Conservation (phyloP, 1,284 basidiomycete genomes). For the Pseudozyma tsukubaensis region DNA sequence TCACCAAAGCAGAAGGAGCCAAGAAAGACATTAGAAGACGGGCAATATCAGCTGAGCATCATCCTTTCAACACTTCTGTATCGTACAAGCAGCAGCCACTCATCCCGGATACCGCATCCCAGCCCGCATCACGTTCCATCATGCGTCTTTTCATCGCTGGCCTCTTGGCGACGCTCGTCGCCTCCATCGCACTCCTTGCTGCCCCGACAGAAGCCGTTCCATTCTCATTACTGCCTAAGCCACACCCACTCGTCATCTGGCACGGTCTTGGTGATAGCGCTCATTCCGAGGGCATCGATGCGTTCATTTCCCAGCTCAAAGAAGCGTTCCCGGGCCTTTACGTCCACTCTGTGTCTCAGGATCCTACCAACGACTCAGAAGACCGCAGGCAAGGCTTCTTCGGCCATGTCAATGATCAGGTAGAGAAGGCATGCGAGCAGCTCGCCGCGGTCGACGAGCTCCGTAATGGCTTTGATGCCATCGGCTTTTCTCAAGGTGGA, state of each 20-base stretch:
- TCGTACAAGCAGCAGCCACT: not conserved
- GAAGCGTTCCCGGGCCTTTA: slow-evolving; percentile 84
- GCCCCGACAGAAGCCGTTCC: slow-evolving; percentile 16
- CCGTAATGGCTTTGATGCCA: slow-evolving; percentile 72
- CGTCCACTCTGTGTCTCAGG: slow-evolving; percentile 77
- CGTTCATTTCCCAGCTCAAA: slow-evolving; percentile 78
- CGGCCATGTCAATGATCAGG: slow-evolving; percentile 81
- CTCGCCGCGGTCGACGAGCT: slow-evolving; percentile 79
- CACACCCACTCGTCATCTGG: slow-evolving; percentile 81
- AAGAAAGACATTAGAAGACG: no score
- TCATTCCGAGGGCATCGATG: slow-evolving; percentile 72
- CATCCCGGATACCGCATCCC: not conserved
- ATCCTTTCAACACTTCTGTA: no score
- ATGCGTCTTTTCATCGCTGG: slow-evolving; percentile 21
- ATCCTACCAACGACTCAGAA: slow-evolving; percentile 76
- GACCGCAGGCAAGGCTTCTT: slow-evolving; percentile 83
- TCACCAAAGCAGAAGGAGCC: no score
- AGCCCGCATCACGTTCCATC: not conserved
- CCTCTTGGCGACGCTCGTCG: slow-evolving; percentile 14
- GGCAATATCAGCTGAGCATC: no score
- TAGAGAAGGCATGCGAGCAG: slow-evolving; percentile 77
- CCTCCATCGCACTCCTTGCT: slow-evolving; percentile 9
- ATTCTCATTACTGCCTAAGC: slow-evolving; percentile 37
- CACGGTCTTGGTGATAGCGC: slow-evolving; percentile 84
- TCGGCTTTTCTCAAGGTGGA: slow-evolving; percentile 71